These are phyloP conservation scores for Diaporthe caulivora DNA, from an alignment of 2,329 filamentous ascomycete species.

Conservation along the genomic window DNA sequence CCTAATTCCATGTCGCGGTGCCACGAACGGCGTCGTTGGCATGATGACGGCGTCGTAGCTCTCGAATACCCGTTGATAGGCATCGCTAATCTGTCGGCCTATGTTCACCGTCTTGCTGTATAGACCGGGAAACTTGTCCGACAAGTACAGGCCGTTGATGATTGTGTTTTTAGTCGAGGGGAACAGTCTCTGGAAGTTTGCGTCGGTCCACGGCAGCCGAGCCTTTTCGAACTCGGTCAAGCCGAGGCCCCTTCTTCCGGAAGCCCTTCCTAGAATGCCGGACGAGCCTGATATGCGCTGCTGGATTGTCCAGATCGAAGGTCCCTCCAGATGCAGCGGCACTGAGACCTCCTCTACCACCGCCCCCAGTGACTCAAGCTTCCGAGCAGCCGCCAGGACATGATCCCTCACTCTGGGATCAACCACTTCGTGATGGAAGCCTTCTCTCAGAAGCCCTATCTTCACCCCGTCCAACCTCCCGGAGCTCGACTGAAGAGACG, in stretches of 20 bases:
- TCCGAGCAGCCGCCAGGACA: slow-evolving; percentile 2
- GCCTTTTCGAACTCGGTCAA: slow-evolving; percentile 41
- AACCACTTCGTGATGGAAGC: slow-evolving; percentile 5
- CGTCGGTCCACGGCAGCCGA: neutral
- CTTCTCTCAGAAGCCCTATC: slow-evolving; percentile 2
- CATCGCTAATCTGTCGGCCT: slow-evolving; percentile 58
- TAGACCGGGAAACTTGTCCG: slow-evolving; percentile 4
- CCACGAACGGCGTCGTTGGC: slow-evolving; percentile 54
- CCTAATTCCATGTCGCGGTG: neutral
- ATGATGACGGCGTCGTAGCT: slow-evolving; percentile 60
- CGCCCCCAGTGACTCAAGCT: slow-evolving; percentile 1
- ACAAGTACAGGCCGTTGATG: slow-evolving; percentile 54
- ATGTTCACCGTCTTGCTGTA: slow-evolving; percentile 64
- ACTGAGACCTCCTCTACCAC: slow-evolving; percentile 4
- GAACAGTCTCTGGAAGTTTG: slow-evolving; percentile 9
- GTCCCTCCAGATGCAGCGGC: slow-evolving; percentile 5
- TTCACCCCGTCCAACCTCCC: slow-evolving; percentile 8
- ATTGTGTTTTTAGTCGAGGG: slow-evolving; percentile 56
- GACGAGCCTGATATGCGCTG: slow-evolving; percentile 44
- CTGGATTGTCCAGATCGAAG: slow-evolving; percentile 18
- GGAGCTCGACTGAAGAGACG: neutral
- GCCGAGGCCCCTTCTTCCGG: slow-evolving; percentile 45
- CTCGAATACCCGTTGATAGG: slow-evolving; percentile 56
- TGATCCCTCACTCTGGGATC: neutral
- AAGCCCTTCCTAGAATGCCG: slow-evolving; percentile 48